Evolutionary conservation across 371 early-diverging fungal species (phyloP), one percentile per base, ranked within the genome.

Genomic region (Lichtheimia corymbifera): DNA sequence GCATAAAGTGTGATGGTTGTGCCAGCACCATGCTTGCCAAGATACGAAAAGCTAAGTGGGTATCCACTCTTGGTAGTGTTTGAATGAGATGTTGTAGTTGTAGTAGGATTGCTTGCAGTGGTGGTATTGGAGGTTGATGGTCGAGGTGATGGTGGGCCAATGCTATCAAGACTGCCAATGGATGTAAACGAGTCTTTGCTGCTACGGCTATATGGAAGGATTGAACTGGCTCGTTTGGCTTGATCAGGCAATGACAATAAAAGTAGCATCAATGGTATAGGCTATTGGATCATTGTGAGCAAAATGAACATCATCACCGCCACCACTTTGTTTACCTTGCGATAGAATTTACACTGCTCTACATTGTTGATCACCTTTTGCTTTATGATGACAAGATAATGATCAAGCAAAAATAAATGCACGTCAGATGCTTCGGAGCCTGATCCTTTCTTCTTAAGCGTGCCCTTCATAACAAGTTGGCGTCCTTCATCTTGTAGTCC

Each of bases 371-470:
- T 35, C 44, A 58, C 63, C 18, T 79, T 75, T 40, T 82, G 78
- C 65, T 90, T 91, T 45, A 91, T 84, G 68, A 96, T 75, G 14
- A 97, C 67, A 15, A 97, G 76, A 55, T 84, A 82, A 71, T 95
- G 94, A 64, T 97, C 97, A 40, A 97, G 86, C 30, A 96, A 69
- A 68, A 93, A 91, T 25, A 94, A 83, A 42, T 76, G 77, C 14
- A 95, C 66, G 35, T 92, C 90, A 0, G 86, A 78, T 20, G 79
- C 74, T 22, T 90, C 90, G 13, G 86, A 61, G 2, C 88, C 91
- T 47, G 87, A 70, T 15, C 87, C 76, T 62, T 88, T 88, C 57
- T 85, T 74, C 51, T 88, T 90, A 65, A 95, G 76, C 18, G 83
- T 76, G 22, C 96, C 95, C 53, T 94, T 93, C 63, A 91, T 84